These are phyloP conservation scores for Trichoderma cornu-damae DNA, from an alignment of 2,329 filamentous ascomycete species.

Conservation along the genomic window DNA sequence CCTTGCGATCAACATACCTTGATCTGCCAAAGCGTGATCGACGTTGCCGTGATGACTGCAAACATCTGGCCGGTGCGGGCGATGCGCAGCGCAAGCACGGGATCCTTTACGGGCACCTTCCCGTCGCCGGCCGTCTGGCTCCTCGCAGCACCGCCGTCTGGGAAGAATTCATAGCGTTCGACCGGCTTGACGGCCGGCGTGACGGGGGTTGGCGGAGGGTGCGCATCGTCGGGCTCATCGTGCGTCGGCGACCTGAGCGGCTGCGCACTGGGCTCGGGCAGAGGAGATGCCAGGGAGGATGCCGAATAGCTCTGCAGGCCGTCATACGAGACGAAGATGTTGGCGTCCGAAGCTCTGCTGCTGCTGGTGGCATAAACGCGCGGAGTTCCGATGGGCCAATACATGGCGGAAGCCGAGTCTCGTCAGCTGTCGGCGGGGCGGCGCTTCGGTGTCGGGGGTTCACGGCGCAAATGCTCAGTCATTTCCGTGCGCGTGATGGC, in stretches of 20 bases:
- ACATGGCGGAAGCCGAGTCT: constrained; percentile 56
- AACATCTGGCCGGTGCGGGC: constrained; percentile 78
- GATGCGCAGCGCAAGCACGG: constrained; percentile 68
- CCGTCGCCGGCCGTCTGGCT: constrained; percentile 22
- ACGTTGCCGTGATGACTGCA: constrained; percentile 77
- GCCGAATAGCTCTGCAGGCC: constrained; percentile 43
- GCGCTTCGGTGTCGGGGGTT: constrained; percentile 18
- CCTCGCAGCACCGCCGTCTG: constrained; percentile 7
- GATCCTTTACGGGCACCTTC: constrained; percentile 51
- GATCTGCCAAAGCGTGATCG: constrained; percentile 93
- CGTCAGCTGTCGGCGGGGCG: constrained; percentile 24
- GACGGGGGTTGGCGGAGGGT: constrained; percentile 41
- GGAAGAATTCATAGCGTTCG: constrained; percentile 46
- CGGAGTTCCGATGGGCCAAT: constrained; percentile 84
- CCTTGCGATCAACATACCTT: constrained; percentile 53
- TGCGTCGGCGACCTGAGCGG: constrained; percentile 25
- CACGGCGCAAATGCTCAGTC: constrained; percentile 10
- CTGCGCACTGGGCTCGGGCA: constrained; percentile 21
- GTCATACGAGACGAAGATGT: constrained; percentile 54
- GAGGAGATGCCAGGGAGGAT: constrained; percentile 23
- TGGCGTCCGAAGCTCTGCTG: constrained; percentile 49
- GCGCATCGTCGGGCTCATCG: constrained; percentile 36
- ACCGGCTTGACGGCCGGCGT: constrained; percentile 57
- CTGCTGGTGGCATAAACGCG: constrained; percentile 76
- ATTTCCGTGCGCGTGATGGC: constrained; percentile 5